These are phyloP conservation scores for Trichomonas tenax DNA, from an alignment of 208 protist species.

Conservation along the genomic window DNA sequence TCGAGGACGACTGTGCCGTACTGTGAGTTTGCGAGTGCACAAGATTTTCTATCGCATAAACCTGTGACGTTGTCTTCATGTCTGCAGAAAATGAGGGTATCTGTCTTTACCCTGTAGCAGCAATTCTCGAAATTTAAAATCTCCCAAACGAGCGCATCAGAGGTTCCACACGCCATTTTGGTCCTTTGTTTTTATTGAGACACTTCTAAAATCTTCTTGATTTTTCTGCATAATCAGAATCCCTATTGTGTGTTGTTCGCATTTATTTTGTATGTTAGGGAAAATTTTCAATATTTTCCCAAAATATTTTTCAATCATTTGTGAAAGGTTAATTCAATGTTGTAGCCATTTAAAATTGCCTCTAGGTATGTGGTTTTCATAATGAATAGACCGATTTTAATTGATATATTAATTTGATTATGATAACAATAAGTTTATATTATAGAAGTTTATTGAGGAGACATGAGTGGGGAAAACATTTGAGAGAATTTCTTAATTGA, in stretches of 20 bases:
- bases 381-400: too few relatives aligned
- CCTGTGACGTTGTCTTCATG: not conserved
- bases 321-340: not conserved
- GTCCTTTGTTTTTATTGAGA: not conserved
- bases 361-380: too few relatives aligned
- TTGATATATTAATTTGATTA: not conserved
- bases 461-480: not conserved
- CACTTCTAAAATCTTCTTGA: not conserved
- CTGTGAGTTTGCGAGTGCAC: not conserved
- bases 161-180: constrained; percentile 8
- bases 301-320: not conserved
- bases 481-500: not conserved
- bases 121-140: not conserved
- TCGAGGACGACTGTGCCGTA: not conserved
- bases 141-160: not conserved
- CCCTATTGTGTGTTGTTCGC: not conserved
- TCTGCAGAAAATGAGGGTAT: not conserved
- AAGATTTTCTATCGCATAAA: constrained; percentile 16
- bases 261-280: not conserved
- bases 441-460: not conserved
- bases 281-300: not conserved
- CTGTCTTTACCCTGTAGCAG: not conserved
- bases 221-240: not conserved
- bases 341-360: too few relatives aligned
- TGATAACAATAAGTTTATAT: not conserved